Conservation (phyloP, 352 stramenopile genomes). For the Phytopythium boreale region DNA sequence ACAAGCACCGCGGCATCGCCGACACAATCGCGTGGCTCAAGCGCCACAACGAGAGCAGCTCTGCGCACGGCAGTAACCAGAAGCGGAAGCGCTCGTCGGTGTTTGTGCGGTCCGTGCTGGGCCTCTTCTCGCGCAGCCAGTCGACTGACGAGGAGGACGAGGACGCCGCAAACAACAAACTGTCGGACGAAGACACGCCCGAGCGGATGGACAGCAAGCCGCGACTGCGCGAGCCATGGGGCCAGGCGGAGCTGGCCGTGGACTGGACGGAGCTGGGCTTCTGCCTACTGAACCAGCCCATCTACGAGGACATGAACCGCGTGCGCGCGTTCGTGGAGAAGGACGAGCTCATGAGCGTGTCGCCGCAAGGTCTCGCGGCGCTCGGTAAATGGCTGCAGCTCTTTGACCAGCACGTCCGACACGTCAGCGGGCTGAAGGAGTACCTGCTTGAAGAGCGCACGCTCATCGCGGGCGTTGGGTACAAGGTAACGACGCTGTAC, state of each 20-base stretch:
- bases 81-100: slow-evolving; percentile 45
- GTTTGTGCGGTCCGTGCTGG: slow-evolving; percentile 61
- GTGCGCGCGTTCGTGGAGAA: slow-evolving; percentile 46
- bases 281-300: slow-evolving; percentile 46
- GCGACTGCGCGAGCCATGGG: slow-evolving; percentile 36
- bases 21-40: slow-evolving; percentile 75
- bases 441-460: slow-evolving; percentile 64
- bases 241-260: slow-evolving; percentile 32
- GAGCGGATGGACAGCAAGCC: slow-evolving; percentile 18
- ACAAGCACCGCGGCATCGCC: slow-evolving; percentile 25
- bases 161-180: slow-evolving; percentile 6
- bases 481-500: slow-evolving; percentile 64
- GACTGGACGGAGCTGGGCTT: slow-evolving; percentile 57
- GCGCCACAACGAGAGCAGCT: slow-evolving; percentile 39
- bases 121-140: slow-evolving; percentile 33
- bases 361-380: slow-evolving; percentile 46
- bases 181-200: slow-evolving; percentile 14
- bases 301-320: slow-evolving; percentile 57
- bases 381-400: slow-evolving; percentile 58
- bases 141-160: slow-evolving; percentile 12
- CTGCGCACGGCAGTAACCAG: slow-evolving; percentile 27
- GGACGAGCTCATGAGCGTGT: slow-evolving; percentile 44
- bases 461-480: slow-evolving; percentile 44
- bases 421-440: slow-evolving; percentile 61
- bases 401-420: slow-evolving; percentile 60